Conservation (phyloP, 768 basidiomycete species). For the Phaeotremella skinneri region DNA sequence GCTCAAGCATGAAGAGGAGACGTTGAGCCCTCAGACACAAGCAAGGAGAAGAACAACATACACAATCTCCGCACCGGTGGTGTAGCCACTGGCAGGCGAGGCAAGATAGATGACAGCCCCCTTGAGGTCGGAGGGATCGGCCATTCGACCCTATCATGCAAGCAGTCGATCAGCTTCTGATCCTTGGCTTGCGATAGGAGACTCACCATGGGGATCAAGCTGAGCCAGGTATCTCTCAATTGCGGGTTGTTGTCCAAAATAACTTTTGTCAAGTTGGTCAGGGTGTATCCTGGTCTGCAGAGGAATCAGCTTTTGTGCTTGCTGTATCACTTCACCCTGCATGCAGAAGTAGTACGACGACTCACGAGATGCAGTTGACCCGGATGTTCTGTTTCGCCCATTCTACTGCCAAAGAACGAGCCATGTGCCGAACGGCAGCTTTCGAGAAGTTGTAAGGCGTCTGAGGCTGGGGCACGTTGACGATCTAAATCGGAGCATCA, state of each 20-base stretch:
- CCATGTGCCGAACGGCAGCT: constrained; percentile 84
- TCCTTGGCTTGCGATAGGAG: background rate
- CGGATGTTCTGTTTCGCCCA: constrained; percentile 89
- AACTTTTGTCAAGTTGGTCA: constrained; percentile 81
- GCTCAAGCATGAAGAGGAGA: too few species aligned
- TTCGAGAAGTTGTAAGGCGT: constrained; percentile 90
- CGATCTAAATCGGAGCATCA: constrained; percentile 57
- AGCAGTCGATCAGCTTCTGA: constrained; percentile 5
- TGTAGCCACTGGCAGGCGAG: constrained; percentile 84
- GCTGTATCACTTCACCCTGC: constrained; percentile 54
- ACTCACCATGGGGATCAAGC: constrained; percentile 48
- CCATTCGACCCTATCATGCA: constrained; percentile 67
- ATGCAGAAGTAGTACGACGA: constrained; percentile 2
- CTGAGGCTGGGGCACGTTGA: constrained; percentile 89
- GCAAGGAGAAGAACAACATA: constrained; percentile 3
- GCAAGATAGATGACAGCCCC: constrained; percentile 84
- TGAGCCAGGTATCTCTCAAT: constrained; percentile 60
- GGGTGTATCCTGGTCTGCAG: constrained; percentile 90
- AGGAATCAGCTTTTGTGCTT: constrained; percentile 86
- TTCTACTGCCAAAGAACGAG: constrained; percentile 85
- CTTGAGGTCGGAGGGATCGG: constrained; percentile 86
- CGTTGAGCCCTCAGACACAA: too few species aligned
- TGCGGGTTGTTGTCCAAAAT: constrained; percentile 72
- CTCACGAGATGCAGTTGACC: constrained; percentile 64
- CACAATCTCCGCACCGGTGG: constrained; percentile 66